A percentile compares a stretch with the other conserved stretches of the same genome.
These are phyloP conservation scores for Russula emetica DNA, from an alignment of 768 basidiomycete species.

Conservation along the genomic window DNA sequence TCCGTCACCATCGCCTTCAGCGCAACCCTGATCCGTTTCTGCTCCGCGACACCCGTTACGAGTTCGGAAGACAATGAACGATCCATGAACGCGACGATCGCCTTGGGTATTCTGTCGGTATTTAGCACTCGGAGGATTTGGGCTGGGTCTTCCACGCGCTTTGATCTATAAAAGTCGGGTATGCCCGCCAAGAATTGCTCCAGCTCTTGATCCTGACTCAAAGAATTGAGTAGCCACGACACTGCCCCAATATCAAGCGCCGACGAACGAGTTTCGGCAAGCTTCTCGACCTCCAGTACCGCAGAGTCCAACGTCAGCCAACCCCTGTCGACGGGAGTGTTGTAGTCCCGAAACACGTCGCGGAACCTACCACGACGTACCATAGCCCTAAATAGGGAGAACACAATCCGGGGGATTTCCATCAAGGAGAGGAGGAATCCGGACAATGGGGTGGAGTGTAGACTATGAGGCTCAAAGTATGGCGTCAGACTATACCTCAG, in stretches of 20 bases:
- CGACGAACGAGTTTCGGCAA: neutral
- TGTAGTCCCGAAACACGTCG: neutral
- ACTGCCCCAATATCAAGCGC: slow-evolving; percentile 2
- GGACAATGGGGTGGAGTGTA: slow-evolving; percentile 12
- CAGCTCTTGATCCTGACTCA: slow-evolving; percentile 11
- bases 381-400: neutral
- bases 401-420: neutral
- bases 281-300: slow-evolving; percentile 6
- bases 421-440: slow-evolving; percentile 6
- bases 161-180: slow-evolving; percentile 17
- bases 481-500: slow-evolving; percentile 9
- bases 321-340: neutral
- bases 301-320: slow-evolving; percentile 3
- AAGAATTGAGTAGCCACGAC: neutral
- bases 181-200: slow-evolving; percentile 12
- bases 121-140: neutral
- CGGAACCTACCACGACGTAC: neutral
- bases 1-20: slow-evolving; percentile 3
- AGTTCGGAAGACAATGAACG: slow-evolving; percentile 9
- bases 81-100: slow-evolving; percentile 13
- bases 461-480: neutral
- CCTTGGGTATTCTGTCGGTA: slow-evolving; percentile 2
- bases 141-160: slow-evolving; percentile 3
- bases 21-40: neutral
- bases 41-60: neutral